phyloP scores from a whole-genome alignment of 352 stramenopile species.

The Globisporangium splendens region DNA sequence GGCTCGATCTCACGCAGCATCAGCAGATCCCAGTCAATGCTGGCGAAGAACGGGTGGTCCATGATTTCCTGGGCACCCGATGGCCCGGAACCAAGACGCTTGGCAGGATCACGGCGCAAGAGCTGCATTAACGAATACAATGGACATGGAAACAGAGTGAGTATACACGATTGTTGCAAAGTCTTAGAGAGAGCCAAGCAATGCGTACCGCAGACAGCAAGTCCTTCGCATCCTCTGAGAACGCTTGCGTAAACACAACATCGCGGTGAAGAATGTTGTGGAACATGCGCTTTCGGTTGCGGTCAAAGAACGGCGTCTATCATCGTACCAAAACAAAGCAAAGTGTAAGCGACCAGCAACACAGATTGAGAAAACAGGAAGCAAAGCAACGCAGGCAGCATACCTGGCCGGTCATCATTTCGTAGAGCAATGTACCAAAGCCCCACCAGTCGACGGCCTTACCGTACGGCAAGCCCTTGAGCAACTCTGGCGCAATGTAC shows the following conservation, averaged over 20 bases:
- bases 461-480: conserved; percentile 88
- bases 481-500: conserved; percentile 90
- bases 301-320: conserved; percentile 93
- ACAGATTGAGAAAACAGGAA: neutral
- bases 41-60: conserved; percentile 87
- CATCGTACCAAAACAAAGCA: neutral
- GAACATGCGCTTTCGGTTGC: conserved; percentile 95
- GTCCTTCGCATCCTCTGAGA: conserved; percentile 86
- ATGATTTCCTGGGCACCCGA: conserved; percentile 88
- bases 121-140: conserved; percentile 29
- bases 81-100: conserved; percentile 74
- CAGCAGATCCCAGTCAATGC: conserved; percentile 82
- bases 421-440: conserved; percentile 92
- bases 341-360: too few species aligned
- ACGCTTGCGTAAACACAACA: conserved; percentile 82
- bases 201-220: conserved; percentile 61
- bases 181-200: too few species aligned
- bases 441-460: conserved; percentile 93
- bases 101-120: conserved; percentile 77
- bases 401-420: conserved; percentile 91
- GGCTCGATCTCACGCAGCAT: conserved; percentile 80
- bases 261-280: conserved; percentile 91
- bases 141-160: neutral
- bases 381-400: neutral
- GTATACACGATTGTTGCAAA: too few species aligned